phyloP scores from a whole-genome alignment of 345 rosid genomes.

The Citrus inodora region DNA sequence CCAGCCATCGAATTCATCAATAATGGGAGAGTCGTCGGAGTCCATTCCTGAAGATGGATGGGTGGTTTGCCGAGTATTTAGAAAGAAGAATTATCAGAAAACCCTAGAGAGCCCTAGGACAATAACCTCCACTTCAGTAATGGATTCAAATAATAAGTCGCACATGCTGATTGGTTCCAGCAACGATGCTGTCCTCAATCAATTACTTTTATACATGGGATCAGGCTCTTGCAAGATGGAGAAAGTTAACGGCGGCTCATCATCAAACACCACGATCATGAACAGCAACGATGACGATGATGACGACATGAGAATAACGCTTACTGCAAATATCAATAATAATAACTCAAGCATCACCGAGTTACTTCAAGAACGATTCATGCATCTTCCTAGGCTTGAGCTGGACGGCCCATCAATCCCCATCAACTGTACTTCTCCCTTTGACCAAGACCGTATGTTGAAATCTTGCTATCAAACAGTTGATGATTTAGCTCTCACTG shows the following conservation, averaged over 20 bases:
- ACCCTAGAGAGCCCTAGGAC: constrained; percentile 64
- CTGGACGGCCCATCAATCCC: constrained; percentile 55
- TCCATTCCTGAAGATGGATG: constrained; percentile 76
- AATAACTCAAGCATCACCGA: constrained; percentile 10
- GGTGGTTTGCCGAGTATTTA: constrained; percentile 94
- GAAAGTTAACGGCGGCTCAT: constrained; percentile 17
- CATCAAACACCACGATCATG: constrained; percentile 10
- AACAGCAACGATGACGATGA: constrained; percentile 12
- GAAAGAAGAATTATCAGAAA: constrained; percentile 91
- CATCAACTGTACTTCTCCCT: constrained; percentile 5
- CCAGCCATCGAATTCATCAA: constrained; percentile 28
- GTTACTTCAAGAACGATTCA: constrained; percentile 40
- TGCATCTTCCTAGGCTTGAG: constrained; percentile 76
- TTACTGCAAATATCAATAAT: constrained; percentile 17
- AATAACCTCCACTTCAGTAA: constrained; percentile 27
- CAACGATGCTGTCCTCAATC: constrained; percentile 52
- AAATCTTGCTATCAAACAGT: constrained; percentile 27
- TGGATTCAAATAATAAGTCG: constrained; percentile 39
- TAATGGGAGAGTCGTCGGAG: constrained; percentile 35
- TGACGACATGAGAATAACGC: constrained; percentile 16
- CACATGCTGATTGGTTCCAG: constrained; percentile 28
- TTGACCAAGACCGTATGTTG: constrained; percentile 20
- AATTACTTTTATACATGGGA: constrained; percentile 70
- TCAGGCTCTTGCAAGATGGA: constrained; percentile 63
- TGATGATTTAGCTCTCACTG: constrained; percentile 35